Conservation (phyloP, 257 asterid genomes). For the Phtheirospermum japonicum region DNA sequence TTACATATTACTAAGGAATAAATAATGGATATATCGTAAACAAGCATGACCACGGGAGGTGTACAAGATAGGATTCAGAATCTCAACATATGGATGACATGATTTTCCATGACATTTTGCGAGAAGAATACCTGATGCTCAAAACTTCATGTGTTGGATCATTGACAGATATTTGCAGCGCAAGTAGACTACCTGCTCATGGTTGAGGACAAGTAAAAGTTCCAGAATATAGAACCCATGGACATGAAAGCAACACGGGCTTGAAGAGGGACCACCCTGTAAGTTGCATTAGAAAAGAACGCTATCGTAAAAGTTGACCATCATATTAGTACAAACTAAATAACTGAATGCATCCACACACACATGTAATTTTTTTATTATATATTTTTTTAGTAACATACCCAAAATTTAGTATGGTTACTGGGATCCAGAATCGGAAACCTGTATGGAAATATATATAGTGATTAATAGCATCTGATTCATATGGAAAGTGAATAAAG, state of each 20-base stretch:
- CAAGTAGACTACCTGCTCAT: slow-evolving; percentile 64
- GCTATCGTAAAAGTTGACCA: slow-evolving; percentile 3
- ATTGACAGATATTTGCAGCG: slow-evolving; percentile 6
- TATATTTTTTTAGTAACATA: slow-evolving; percentile 27
- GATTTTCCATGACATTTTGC: neutral
- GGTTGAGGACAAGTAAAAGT: slow-evolving; percentile 72
- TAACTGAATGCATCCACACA: slow-evolving; percentile 8
- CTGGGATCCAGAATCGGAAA: slow-evolving; percentile 95
- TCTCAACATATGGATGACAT: neutral
- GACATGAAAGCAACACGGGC: slow-evolving; percentile 98
- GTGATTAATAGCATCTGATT: neutral
- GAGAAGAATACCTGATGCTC: slow-evolving; percentile 27
- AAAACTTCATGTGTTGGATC: slow-evolving; percentile 4
- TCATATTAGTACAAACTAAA: slow-evolving; percentile 10
- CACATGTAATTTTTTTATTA: too few relatives aligned
- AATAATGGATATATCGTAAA: neutral
- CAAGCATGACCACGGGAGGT: neutral
- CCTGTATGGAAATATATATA: slow-evolving; percentile 47
- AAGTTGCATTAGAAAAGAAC: slow-evolving; percentile 1
- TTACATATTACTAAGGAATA: too few relatives aligned
- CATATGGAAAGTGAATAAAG: slow-evolving; percentile 13
- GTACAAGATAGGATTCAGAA: neutral
- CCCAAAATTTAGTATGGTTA: slow-evolving; percentile 89
- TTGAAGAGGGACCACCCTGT: slow-evolving; percentile 87
- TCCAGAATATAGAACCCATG: slow-evolving; percentile 90